Evolutionary conservation across 2,329 filamentous ascomycete species (phyloP).

Genomic region (Diaporthe helianthi): DNA sequence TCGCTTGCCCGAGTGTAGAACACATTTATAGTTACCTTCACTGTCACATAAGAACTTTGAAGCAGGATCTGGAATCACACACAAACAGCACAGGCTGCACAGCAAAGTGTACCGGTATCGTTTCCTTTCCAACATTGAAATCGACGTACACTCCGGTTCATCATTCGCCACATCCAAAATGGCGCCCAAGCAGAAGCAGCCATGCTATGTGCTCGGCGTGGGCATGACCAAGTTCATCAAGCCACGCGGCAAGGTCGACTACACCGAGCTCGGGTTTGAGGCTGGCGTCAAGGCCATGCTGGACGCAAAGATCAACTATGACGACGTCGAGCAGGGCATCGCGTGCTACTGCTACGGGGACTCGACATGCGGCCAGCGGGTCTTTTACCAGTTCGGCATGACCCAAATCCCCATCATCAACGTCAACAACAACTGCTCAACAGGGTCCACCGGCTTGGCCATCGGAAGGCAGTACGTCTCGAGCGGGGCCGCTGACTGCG

Average conservation of each 20-base stretch:
- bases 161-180: slow-evolving; percentile 43
- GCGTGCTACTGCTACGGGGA: slow-evolving; percentile 99
- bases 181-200: slow-evolving; percentile 58
- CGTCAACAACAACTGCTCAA: slow-evolving; percentile 98
- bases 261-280: slow-evolving; percentile 93
- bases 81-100: neutral
- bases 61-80: neutral
- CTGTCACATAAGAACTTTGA: neutral
- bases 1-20: neutral
- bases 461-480: slow-evolving; percentile 83
- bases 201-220: slow-evolving; percentile 89
- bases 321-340: slow-evolving; percentile 92
- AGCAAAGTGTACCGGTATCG: no score
- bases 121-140: neutral
- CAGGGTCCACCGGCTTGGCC: slow-evolving; percentile 87
- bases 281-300: slow-evolving; percentile 87
- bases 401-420: slow-evolving; percentile 96
- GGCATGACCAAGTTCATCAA: slow-evolving; percentile 99
- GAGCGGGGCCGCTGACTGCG: slow-evolving; percentile 83
- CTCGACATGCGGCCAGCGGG: slow-evolving; percentile 91
- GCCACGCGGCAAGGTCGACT: slow-evolving; percentile 91
- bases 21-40: neutral
- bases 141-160: neutral
- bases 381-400: slow-evolving; percentile 99
- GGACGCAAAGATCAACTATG: slow-evolving; percentile 90